Conservation (phyloP, 805 yeast species). For the Lipomyces kockii region DNA sequence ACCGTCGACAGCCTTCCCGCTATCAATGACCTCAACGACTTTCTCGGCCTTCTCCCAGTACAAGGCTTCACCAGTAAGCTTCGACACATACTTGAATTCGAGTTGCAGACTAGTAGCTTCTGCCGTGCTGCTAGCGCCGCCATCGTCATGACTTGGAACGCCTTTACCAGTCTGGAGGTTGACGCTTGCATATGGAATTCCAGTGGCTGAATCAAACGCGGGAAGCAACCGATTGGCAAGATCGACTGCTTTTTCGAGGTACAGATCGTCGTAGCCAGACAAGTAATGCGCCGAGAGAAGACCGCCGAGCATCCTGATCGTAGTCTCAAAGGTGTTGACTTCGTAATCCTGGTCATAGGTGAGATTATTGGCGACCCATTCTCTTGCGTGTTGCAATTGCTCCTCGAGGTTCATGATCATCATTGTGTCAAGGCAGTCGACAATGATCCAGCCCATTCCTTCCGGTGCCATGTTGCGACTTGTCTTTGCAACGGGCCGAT, state of each 20-base stretch:
- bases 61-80: slow-evolving; percentile 74
- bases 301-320: slow-evolving; percentile 93
- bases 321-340: slow-evolving; percentile 90
- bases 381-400: slow-evolving; percentile 65
- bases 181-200: slow-evolving; percentile 79
- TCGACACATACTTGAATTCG: slow-evolving; percentile 81
- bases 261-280: slow-evolving; percentile 64
- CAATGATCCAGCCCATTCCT: slow-evolving; percentile 93
- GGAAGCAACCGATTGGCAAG: slow-evolving; percentile 75
- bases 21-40: slow-evolving; percentile 71
- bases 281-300: slow-evolving; percentile 80
- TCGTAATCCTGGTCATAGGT: slow-evolving; percentile 71
- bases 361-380: slow-evolving; percentile 76
- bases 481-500: slow-evolving; percentile 64
- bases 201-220: slow-evolving; percentile 67
- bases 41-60: slow-evolving; percentile 82
- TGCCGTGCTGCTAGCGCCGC: slow-evolving; percentile 78
- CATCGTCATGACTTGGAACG: slow-evolving; percentile 61
- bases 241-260: slow-evolving; percentile 76
- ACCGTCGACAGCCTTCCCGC: slow-evolving; percentile 68
- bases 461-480: slow-evolving; percentile 76
- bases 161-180: slow-evolving; percentile 71
- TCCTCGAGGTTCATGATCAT: slow-evolving; percentile 70
- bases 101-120: slow-evolving; percentile 86
- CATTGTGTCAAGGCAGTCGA: slow-evolving; percentile 84